These are phyloP conservation scores for Graphilbum ipis-grandicollis DNA, from an alignment of 2,329 filamentous ascomycete species.

Conservation along the genomic window DNA sequence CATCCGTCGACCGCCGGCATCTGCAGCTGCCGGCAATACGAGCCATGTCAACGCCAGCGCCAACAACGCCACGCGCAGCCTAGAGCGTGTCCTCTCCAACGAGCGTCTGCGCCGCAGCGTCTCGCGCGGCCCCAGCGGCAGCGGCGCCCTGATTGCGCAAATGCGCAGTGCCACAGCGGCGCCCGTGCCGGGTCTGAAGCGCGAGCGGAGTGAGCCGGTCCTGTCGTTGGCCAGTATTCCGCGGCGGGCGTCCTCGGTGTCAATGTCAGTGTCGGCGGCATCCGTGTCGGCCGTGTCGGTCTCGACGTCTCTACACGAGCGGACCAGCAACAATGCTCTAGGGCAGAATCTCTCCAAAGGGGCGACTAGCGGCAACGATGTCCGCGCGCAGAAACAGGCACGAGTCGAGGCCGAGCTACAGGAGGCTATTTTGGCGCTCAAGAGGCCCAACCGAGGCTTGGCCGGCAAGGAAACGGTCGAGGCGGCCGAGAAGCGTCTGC, in stretches of 20 bases:
- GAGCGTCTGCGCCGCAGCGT: conserved; percentile 38
- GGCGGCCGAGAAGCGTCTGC: conserved; percentile 43
- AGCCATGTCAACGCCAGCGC: neutral
- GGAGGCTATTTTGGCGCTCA: conserved; percentile 55
- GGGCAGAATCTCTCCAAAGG: too few relatives aligned
- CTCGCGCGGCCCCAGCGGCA: conserved; percentile 37
- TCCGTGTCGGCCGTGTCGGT: too few relatives aligned
- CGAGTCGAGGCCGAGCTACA: conserved; percentile 52
- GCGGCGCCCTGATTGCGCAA: conserved; percentile 45
- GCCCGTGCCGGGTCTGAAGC: conserved; percentile 42
- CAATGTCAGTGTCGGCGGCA: neutral
- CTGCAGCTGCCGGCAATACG: too few relatives aligned
- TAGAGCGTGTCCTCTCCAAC: conserved; percentile 46
- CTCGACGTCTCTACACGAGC: conserved; percentile 24
- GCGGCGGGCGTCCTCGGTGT: conserved; percentile 16
- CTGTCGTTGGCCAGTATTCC: conserved; percentile 22
- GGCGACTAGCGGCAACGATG: too few relatives aligned
- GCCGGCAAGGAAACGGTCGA: conserved; percentile 51
- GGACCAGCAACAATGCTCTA: too few relatives aligned
- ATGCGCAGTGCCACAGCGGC: conserved; percentile 52
- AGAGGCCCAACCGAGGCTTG: conserved; percentile 58
- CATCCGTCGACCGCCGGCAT: too few relatives aligned
- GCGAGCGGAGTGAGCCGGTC: conserved; percentile 44
- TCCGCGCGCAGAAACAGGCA: conserved; percentile 47
- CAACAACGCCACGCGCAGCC: conserved; percentile 26